A percentile compares a stretch with the other conserved stretches of the same genome.
phyloP scores from a whole-genome alignment of 1,284 basidiomycete species.

The Wolfiporia cocos region DNA sequence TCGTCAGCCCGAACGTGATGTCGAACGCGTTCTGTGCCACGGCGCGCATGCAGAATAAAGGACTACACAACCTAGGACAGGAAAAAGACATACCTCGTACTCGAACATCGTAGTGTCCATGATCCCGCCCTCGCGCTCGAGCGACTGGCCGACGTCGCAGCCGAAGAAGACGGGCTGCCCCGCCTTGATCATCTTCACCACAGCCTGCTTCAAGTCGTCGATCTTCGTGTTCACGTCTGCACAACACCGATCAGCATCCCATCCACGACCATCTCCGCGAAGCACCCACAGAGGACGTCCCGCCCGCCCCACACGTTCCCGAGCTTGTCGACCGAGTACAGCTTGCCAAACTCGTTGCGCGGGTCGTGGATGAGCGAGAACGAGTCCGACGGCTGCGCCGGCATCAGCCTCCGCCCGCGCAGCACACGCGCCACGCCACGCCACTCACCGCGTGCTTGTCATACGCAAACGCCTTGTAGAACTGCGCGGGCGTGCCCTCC shows the following conservation, averaged over 20 bases:
- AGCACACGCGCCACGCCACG: background rate
- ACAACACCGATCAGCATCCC: background rate
- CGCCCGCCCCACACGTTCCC: slow-evolving; percentile 89
- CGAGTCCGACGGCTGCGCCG: slow-evolving; percentile 49
- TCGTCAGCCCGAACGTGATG: slow-evolving; percentile 55
- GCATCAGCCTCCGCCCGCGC: no score
- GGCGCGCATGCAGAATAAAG: slow-evolving; percentile 1
- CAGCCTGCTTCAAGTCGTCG: slow-evolving; percentile 73
- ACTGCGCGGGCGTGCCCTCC: slow-evolving; percentile 78
- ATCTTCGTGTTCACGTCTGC: slow-evolving; percentile 88
- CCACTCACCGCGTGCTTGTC: slow-evolving; percentile 50
- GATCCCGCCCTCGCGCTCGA: slow-evolving; percentile 64
- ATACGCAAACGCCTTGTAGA: slow-evolving; percentile 47
- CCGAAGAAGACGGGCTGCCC: slow-evolving; percentile 94
- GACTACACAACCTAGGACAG: background rate
- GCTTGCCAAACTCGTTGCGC: slow-evolving; percentile 73
- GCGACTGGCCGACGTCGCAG: slow-evolving; percentile 83
- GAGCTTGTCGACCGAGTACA: slow-evolving; percentile 92
- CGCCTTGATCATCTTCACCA: slow-evolving; percentile 83
- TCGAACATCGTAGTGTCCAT: slow-evolving; percentile 86
- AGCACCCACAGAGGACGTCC: slow-evolving; percentile 68
- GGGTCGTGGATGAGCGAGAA: slow-evolving; percentile 97
- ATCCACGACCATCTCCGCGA: background rate
- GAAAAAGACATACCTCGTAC: slow-evolving; percentile 52
- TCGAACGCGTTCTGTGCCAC: slow-evolving; percentile 44